Base-by-base conservation (phyloP, 352 stramenopile species). In the Phytopythium boreale region DNA sequence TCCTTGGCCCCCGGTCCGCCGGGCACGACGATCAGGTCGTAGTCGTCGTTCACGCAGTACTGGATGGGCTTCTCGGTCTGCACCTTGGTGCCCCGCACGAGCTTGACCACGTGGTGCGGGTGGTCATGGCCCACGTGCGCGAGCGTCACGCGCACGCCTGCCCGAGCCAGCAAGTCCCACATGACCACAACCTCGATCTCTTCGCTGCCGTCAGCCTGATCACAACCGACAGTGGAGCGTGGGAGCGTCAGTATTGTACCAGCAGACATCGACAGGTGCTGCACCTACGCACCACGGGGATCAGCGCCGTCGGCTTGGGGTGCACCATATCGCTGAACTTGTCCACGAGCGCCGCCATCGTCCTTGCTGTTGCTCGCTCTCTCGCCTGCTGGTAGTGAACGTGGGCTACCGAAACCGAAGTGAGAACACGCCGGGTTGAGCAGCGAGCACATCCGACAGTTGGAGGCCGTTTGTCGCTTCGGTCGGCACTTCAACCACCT, bases 151-250 rank as follows among this genome's bases (percentile, higher is more conserved):
- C 78, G 81, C 31, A 89, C 78, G 24, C 84, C 81, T 22, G 76
- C 84, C 14, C 77, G 80, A 44, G 80, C 69, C 47, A 92, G 60
- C 47, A 92, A 68, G 29, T 74, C 72, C 22, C 68, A 75, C 5
- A 92, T 64, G 50, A 65, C 76, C 17, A 69, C 81, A 49, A 88
- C 71, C 31, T 92, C 81, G 11, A 92, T 89, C 47, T 92, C 84
- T 65, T 89, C 84, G 57, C 72, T 80, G 11, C 73, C 81, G 22
- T 78, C 63, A 2, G 79, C 72, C 80, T 90, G 51, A 34, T 49
- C 43, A 56, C 20, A 62, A 56, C 11, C 34, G 10, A 43, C 29
- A 59, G 41, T 34, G 19, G 7, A 36, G 26, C 37, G 51, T 37
- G 58, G 50, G n/a, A 39, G 7, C 20, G 29, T 36, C 22, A 59